Evolutionary conservation across 768 basidiomycete genomes (phyloP), one percentile per base, ranked within the genome.

Genomic region (Kwoniella newhampshirensis): DNA sequence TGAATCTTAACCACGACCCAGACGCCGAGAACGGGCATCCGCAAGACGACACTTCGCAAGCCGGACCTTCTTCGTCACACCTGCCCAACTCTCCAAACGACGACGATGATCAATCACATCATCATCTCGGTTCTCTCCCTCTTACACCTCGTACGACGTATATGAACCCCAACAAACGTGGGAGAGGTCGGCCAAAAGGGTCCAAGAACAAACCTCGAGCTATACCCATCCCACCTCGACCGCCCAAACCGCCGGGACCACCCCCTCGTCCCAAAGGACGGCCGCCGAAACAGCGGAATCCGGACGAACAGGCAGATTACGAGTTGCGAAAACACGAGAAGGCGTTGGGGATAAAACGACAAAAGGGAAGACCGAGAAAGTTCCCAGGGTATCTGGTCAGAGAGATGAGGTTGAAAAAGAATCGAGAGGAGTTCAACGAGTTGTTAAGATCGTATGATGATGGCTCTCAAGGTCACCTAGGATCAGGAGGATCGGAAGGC

Each of bases 141-240:
- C 44, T 12, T 50, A 15, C 6, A 5, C 45, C 15, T 17, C 42
- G 36, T 48, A 20, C 15, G 12, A n/a, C 28, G n/a, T 28, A 25
- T 30, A 48, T 17, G 21, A n/a, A 17, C 23, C 46, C 25, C 9
- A 27, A 26, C 21, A 92, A 90, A 80, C 40, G 63, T 25, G 59
- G 63, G 13, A 83, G 91, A 44, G 91, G 91, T 51, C 85, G 91
- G 64, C 91, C 91, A 59, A 89, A 86, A 76, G 91, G 91, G 67
- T 89, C 87, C 77, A 92, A 88, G 80, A 50, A 51, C 21, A 48
- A 51, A 26, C 46, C 48, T 32, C 39, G 44, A 23, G 41, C 61
- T 9, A 41, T 42, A 18, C 48, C 57, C 11, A 37, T 28, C 12
- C 32, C 32, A 32, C 50, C 46, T 7, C 47, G 30, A 35, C 43